Evolutionary conservation across 78 protist species (phyloP), one percentile per base, ranked within the genome.

Genomic region (Diacronema lutheri): DNA sequence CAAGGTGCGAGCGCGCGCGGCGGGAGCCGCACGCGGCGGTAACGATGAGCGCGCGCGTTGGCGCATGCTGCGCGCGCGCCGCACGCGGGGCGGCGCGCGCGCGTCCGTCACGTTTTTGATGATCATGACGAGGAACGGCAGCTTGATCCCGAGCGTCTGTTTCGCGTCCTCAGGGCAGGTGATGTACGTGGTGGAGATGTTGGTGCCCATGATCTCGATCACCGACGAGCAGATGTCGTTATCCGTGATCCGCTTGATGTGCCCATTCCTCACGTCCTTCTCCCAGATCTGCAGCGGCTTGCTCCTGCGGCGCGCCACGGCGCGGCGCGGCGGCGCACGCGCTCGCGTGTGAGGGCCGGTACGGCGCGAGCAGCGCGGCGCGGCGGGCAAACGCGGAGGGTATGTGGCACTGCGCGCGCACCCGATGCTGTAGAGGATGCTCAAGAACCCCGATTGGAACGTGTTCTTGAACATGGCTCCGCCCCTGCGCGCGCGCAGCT

Each of bases 221-320:
- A 96, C 99, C 14, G 86, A 64, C 14, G 96, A 93, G 89, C 95
- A 96, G 37, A 97, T 95, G 73, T 96, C 97, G 38, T 86, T 92
- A 81, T 96, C 99, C 0, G 97, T 94, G 38, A 97, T 94, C 1
- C 98, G 89, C 93, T 95, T 96, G 57, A 94, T 94, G 86, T 95
- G 97, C 31, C 98, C 97, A 29, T 94, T 93, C 23, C 80, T 68
- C 37, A 93, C 95, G 21, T 92, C 29, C 88, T 95, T 91, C 57
- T 94, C 97, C 99, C 99, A 97, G 26, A 95, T 90, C 76, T 94
- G 95, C 50, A 97, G 90, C 14, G 99, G 99, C 57, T 93, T 94
- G 83, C 93, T 86, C 61, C 95, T 88, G 50, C 60, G 23, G 23
- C 23, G 60, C 23, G 60, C 5, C 60, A 20, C 60, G 33, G 21